Evolutionary conservation across 208 protist genomes (phyloP).

Genomic region (Trypanosoma congolense): DNA sequence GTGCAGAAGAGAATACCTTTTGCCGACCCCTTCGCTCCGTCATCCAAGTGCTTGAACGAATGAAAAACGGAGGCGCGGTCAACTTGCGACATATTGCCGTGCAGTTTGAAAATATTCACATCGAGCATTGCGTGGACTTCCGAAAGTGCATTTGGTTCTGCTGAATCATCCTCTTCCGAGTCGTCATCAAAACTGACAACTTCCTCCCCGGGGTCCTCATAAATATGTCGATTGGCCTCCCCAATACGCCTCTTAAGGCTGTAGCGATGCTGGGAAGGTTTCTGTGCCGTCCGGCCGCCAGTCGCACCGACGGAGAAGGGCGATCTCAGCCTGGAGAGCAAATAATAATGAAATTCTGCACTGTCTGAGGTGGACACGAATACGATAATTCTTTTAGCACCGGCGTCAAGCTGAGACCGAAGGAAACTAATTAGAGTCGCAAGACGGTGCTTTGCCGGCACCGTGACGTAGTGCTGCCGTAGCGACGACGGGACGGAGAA

Average conservation of each 20-base stretch:
- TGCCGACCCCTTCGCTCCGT: constrained; percentile 2
- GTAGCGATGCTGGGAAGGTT: constrained; percentile 8
- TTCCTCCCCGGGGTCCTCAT: constrained; percentile 11
- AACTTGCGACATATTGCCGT: constrained; percentile 80
- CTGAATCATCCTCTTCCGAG: constrained; percentile 19
- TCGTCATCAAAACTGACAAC: constrained; percentile 33
- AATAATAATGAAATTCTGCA: constrained; percentile 74
- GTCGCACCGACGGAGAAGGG: constrained; percentile 34
- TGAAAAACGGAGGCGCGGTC: constrained; percentile 69
- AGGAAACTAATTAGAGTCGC: constrained; percentile 63
- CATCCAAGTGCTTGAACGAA: constrained; percentile 69
- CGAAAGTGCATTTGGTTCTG: constrained; percentile 84
- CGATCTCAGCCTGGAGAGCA: constrained; percentile 50
- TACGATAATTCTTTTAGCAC: constrained; percentile 52
- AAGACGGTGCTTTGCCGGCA: constrained; percentile 66
- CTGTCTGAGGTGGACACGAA: constrained; percentile 74
- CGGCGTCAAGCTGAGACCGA: constrained; percentile 38
- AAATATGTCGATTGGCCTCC: constrained; percentile 20
- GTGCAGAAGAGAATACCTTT: constrained; percentile 93
- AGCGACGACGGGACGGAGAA: constrained; percentile 47
- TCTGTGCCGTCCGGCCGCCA: too few species aligned
- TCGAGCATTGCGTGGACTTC: constrained; percentile 95
- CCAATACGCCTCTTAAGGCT: constrained; percentile 19
- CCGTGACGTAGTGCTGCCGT: constrained; percentile 57
- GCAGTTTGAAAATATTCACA: constrained; percentile 77